Evolutionary conservation across 2,329 filamentous ascomycete species (phyloP).

Genomic region (Verticillium nubilum): DNA sequence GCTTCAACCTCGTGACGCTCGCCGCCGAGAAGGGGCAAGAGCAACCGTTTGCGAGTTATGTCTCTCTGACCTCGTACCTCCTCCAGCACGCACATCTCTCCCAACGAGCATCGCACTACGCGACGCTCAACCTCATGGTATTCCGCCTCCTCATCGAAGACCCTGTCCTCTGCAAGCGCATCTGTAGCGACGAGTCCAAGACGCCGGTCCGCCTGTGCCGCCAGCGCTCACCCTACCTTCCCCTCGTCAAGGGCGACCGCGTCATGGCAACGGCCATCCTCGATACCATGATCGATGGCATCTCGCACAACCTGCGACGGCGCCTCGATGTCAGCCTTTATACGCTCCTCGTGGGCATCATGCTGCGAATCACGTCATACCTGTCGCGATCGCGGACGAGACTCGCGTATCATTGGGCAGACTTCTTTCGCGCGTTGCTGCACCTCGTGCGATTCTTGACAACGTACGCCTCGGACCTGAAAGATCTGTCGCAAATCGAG

Average conservation of each 20-base stretch:
- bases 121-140: constrained; percentile 78
- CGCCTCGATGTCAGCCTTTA: constrained; percentile 83
- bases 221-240: constrained; percentile 81
- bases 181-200: constrained; percentile 76
- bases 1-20: constrained; percentile 70
- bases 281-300: constrained; percentile 82
- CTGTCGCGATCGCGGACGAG: constrained; percentile 78
- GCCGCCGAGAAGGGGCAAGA: constrained; percentile 60
- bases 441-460: constrained; percentile 86
- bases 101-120: constrained; percentile 70
- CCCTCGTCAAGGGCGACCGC: constrained; percentile 65
- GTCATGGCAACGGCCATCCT: constrained; percentile 71
- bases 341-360: constrained; percentile 72
- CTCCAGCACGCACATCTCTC: constrained; percentile 90
- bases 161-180: constrained; percentile 69
- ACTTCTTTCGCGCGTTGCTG: constrained; percentile 85
- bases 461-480: constrained; percentile 76
- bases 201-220: constrained; percentile 76
- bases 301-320: constrained; percentile 88
- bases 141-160: constrained; percentile 86
- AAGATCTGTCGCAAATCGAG: constrained; percentile 61
- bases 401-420: constrained; percentile 87
- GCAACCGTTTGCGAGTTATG: constrained; percentile 71
- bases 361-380: constrained; percentile 78
- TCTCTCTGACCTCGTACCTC: constrained; percentile 88